Base-by-base conservation (phyloP, 345 rosid genomes). In the Anastatica hierochuntica region DNA sequence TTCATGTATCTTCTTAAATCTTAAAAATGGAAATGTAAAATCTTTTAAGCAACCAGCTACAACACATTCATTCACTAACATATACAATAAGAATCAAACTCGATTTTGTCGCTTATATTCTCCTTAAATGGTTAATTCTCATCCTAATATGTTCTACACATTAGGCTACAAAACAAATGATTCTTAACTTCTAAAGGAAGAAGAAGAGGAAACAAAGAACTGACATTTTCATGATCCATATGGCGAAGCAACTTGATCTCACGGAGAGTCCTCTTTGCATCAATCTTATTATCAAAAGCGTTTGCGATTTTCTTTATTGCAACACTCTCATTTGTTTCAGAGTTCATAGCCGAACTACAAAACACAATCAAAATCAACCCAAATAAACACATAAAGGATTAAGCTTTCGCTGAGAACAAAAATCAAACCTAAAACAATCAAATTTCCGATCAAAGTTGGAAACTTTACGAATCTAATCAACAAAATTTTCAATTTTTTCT, bases 181-280 rank as follows among this genome's bases (percentile, higher is more conserved):
- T 31, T 27, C 43, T 39, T n/a, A 54, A 15, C 14, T 35, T 23
- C 4, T 3, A 21, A 12, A 54, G n/a, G n/a, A 24, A 3, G 33
- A 48, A 3, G 5, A 8, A 3, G 40, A 48, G 1, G 7, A 29
- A 29, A 0, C 5, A 29, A 33, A 58, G n/a, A 66, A 58, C 70
- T 29, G 62, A 92, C 99, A 72, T 92, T 88, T 75, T 92, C 99
- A 77, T 92, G 99, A 79, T 92, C 99, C 99, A 92, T 85, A 63
- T 88, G 99, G 18, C 99, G 86, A 70, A 92, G 97, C 33, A 92
- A 76, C 82, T 92, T 92, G 79, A 92, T 92, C 81, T 88, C 99
- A 3, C 99, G 97, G 39, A 92, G 97, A 10, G 99, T 92, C 74
- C 99, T 83, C 79, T 92, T 92, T 1, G 99, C 99, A 40, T 92